Percentiles rank a stretch among this genome's conserved stretches.
phyloP scores from a whole-genome alignment of 2,329 filamentous ascomycete genomes.

The Claviceps sp. region DNA sequence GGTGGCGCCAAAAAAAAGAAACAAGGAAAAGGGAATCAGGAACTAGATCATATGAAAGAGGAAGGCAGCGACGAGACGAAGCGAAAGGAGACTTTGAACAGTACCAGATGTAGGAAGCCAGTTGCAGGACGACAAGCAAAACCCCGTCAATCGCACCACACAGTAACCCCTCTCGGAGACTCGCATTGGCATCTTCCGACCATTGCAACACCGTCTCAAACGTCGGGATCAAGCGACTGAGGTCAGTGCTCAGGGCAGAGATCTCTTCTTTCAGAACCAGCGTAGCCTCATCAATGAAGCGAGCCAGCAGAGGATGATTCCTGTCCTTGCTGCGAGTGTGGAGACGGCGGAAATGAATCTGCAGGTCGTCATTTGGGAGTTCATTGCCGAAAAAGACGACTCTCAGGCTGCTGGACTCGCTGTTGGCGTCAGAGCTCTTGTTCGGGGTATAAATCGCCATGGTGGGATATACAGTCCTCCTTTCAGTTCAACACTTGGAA shows the following conservation, averaged over 20 bases:
- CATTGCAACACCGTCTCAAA: conserved; percentile 25
- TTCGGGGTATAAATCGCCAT: neutral
- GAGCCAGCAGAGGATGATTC: neutral
- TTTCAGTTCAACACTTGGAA: neutral
- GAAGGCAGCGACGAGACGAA: neutral
- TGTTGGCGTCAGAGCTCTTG: neutral
- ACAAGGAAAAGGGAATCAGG: neutral
- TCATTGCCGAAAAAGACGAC: conserved; percentile 1
- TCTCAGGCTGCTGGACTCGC: neutral
- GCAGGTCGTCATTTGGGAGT: conserved; percentile 1
- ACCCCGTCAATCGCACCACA: conserved; percentile 31
- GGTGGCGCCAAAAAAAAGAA: no score
- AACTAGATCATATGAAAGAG: neutral
- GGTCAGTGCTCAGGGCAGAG: neutral
- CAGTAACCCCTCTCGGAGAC: conserved; percentile 26
- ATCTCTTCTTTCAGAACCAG: neutral
- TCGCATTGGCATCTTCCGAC: conserved; percentile 14
- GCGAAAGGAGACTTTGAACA: neutral
- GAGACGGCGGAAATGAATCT: neutral
- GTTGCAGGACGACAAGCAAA: conserved; percentile 25
- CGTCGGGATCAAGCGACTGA: conserved; percentile 18
- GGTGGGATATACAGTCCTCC: neutral
- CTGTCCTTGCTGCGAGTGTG: conserved; percentile 1
- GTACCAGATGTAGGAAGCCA: conserved; percentile 31
- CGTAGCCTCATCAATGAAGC: conserved; percentile 3